These are phyloP conservation scores for Eruca vesicaria DNA, from an alignment of 441 rosid species.

Conservation along the genomic window DNA sequence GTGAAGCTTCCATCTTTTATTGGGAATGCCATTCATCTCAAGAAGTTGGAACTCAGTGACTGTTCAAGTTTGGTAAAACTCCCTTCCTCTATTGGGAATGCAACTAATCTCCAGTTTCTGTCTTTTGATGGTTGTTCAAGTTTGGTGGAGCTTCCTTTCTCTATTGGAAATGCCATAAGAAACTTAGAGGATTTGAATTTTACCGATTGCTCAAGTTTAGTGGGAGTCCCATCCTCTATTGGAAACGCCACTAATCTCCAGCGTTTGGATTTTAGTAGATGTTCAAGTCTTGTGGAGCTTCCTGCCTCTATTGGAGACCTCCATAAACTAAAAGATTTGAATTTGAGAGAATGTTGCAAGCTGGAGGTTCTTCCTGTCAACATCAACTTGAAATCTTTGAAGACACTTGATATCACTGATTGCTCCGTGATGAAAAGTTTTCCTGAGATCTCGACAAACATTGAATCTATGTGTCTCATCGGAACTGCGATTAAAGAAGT, in stretches of 20 bases:
- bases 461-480: neutral
- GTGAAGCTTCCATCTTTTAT: neutral
- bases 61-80: neutral
- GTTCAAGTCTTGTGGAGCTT: neutral
- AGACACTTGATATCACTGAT: neutral
- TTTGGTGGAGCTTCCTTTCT: neutral
- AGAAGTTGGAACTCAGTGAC: neutral
- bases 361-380: neutral
- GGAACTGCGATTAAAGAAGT: neutral
- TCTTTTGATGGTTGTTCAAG: neutral
- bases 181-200: neutral
- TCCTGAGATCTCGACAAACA: neutral
- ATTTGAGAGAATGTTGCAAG: neutral
- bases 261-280: neutral
- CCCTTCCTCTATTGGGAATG: neutral
- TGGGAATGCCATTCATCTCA: neutral
- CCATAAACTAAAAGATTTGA: neutral
- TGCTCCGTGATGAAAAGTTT: neutral
- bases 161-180: neutral
- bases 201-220: neutral
- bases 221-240: neutral
- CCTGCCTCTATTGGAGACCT: no score
- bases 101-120: neutral
- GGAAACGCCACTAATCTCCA: neutral
- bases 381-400: neutral